phyloP scores from a whole-genome alignment of 2,329 filamentous ascomycete genomes.

The Talaromyces sp. region DNA sequence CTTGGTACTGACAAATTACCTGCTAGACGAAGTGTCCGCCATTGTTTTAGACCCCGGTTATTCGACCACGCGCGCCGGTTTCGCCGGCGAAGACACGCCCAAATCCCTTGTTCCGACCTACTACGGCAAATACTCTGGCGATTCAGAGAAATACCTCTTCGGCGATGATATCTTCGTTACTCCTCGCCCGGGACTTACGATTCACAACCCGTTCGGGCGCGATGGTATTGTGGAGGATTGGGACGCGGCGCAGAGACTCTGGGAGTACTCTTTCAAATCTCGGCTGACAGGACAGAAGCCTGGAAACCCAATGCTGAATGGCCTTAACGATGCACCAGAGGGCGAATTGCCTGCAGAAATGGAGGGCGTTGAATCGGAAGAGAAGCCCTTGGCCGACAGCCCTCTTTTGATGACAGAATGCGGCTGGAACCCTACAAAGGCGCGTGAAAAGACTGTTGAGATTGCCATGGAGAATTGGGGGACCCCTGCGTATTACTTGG shows the following conservation, averaged over 20 bases:
- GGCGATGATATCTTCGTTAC: slow-evolving; percentile 86
- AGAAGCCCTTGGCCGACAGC: slow-evolving; percentile 81
- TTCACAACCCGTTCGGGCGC: slow-evolving; percentile 84
- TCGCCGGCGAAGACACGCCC: slow-evolving; percentile 94
- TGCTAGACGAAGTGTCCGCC: slow-evolving; percentile 87
- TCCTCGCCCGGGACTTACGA: slow-evolving; percentile 68
- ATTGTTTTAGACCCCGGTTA: slow-evolving; percentile 95
- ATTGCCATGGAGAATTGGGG: slow-evolving; percentile 97
- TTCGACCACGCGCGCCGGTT: slow-evolving; percentile 84
- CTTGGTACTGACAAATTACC: not conserved
- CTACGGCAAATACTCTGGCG: slow-evolving; percentile 62
- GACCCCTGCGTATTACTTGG: slow-evolving; percentile 88
- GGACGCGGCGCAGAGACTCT: slow-evolving; percentile 82
- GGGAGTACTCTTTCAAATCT: slow-evolving; percentile 88
- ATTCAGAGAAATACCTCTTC: slow-evolving; percentile 59
- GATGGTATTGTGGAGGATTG: slow-evolving; percentile 94
- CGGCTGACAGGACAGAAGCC: slow-evolving; percentile 73
- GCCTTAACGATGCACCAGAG: slow-evolving; percentile 63
- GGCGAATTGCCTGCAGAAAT: slow-evolving; percentile 54
- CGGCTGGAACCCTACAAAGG: slow-evolving; percentile 83
- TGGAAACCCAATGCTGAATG: slow-evolving; percentile 66
- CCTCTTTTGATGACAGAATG: slow-evolving; percentile 91
- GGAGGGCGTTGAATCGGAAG: slow-evolving; percentile 55
- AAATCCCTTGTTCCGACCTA: slow-evolving; percentile 88
- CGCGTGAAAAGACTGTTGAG: slow-evolving; percentile 89